Conservation (phyloP, 352 stramenopile genomes). For the Phytophthora melonis region DNA sequence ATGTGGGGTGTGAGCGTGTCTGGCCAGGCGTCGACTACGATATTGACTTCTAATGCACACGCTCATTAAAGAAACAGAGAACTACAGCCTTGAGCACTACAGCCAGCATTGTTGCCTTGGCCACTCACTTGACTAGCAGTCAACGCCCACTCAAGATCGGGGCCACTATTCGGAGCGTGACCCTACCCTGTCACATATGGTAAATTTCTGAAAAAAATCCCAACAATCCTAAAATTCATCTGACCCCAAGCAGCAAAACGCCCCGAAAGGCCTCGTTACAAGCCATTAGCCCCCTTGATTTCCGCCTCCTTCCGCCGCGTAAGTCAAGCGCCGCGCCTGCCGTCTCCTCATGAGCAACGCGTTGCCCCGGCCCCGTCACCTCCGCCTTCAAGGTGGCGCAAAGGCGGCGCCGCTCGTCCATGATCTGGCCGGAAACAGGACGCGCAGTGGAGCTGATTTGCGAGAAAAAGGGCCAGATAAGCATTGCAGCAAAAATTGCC, state of each 20-base stretch:
- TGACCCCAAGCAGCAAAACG: not conserved
- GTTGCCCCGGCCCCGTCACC: not conserved
- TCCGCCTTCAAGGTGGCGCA: constrained; percentile 13
- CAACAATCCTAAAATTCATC: not conserved
- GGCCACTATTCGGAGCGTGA: constrained; percentile 16
- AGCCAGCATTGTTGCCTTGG: no score
- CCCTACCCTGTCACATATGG: not conserved
- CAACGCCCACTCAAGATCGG: constrained; percentile 26
- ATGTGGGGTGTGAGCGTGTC: not conserved
- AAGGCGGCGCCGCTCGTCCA: constrained; percentile 16
- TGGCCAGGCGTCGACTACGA: not conserved
- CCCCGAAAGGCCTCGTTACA: not conserved
- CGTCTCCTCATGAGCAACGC: not conserved
- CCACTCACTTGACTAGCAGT: not conserved
- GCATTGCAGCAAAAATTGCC: constrained; percentile 31
- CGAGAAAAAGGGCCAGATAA: constrained; percentile 20
- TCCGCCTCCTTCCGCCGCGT: not conserved
- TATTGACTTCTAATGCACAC: not conserved
- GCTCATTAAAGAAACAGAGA: no score
- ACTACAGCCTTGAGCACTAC: no score
- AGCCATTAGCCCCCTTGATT: not conserved
- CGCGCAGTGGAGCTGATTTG: constrained; percentile 29
- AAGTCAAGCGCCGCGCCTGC: not conserved
- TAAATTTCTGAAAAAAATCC: not conserved
- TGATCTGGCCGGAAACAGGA: constrained; percentile 5